phyloP scores from a whole-genome alignment of 2,329 filamentous ascomycete species.

The Aspergillus ustus region DNA sequence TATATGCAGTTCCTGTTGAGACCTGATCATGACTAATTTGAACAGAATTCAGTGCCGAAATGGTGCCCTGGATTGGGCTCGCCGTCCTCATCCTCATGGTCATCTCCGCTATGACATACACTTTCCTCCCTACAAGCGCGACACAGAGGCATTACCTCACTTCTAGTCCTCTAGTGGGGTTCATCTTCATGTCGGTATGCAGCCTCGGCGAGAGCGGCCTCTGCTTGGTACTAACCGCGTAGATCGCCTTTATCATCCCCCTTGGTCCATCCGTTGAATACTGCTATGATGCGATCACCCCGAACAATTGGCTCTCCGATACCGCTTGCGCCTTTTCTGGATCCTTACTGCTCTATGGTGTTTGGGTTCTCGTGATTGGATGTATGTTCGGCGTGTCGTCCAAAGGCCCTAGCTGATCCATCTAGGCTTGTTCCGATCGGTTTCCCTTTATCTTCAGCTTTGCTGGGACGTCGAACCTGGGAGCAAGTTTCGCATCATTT shows the following conservation, averaged over 20 bases:
- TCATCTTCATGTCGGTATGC: constrained; percentile 15
- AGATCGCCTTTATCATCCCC: constrained; percentile 15
- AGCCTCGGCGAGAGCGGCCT: no score
- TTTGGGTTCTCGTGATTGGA: constrained; percentile 14
- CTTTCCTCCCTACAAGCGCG: constrained; percentile 2
- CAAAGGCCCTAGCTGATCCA: background rate
- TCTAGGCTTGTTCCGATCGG: constrained; percentile 13
- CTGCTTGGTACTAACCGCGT: background rate
- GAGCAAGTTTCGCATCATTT: background rate
- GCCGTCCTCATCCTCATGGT: constrained; percentile 12
- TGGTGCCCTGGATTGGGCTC: constrained; percentile 15
- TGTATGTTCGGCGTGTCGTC: background rate
- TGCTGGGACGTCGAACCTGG: constrained; percentile 15
- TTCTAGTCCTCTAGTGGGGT: constrained; percentile 8
- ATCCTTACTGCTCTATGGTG: constrained; percentile 9
- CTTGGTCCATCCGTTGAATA: background rate
- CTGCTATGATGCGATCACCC: constrained; percentile 14
- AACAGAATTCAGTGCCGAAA: background rate
- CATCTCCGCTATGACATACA: constrained; percentile 8
- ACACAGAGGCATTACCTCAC: constrained; percentile 16
- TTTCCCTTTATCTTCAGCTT: constrained; percentile 14
- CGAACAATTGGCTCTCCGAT: constrained; percentile 17
- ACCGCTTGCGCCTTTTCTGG: constrained; percentile 10
- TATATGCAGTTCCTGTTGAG: background rate
- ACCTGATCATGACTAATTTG: background rate